These are phyloP conservation scores for Amanita pseudoporphyria DNA, from an alignment of 768 basidiomycete species.

Conservation along the genomic window DNA sequence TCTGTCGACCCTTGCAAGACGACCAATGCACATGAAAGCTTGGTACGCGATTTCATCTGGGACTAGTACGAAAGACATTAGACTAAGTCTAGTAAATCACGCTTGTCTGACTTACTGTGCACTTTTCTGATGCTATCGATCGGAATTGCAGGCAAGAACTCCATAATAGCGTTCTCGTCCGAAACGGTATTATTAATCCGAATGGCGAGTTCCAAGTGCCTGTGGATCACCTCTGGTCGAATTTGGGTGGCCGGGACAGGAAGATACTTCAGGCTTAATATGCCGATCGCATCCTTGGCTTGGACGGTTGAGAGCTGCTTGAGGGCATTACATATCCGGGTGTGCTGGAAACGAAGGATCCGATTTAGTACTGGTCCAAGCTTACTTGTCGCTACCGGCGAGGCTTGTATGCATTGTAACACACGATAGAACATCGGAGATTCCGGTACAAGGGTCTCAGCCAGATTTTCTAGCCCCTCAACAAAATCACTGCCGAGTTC, in stretches of 20 bases:
- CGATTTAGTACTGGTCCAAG: not conserved
- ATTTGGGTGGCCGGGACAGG: not conserved
- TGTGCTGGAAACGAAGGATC: not conserved
- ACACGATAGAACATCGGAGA: not conserved
- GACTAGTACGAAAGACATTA: not conserved
- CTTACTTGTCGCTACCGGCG: not conserved
- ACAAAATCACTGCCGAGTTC: not conserved
- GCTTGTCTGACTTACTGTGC: not conserved
- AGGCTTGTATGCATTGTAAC: not conserved
- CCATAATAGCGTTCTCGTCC: not conserved
- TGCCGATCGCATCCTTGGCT: not conserved
- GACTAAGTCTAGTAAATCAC: not conserved
- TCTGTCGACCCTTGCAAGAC: constrained; percentile 1
- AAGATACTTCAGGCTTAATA: not conserved
- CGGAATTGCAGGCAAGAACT: not conserved
- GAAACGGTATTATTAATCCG: not conserved
- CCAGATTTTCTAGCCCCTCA: not conserved
- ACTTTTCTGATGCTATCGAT: not conserved
- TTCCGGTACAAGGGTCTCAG: not conserved
- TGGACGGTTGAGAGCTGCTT: not conserved
- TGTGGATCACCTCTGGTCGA: not conserved
- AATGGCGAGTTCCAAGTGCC: not conserved
- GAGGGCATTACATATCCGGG: not conserved
- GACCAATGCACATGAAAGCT: not conserved
- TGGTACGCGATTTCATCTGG: not conserved